Conservation (phyloP, 257 asterid species). For the Nicotiana paniculata region DNA sequence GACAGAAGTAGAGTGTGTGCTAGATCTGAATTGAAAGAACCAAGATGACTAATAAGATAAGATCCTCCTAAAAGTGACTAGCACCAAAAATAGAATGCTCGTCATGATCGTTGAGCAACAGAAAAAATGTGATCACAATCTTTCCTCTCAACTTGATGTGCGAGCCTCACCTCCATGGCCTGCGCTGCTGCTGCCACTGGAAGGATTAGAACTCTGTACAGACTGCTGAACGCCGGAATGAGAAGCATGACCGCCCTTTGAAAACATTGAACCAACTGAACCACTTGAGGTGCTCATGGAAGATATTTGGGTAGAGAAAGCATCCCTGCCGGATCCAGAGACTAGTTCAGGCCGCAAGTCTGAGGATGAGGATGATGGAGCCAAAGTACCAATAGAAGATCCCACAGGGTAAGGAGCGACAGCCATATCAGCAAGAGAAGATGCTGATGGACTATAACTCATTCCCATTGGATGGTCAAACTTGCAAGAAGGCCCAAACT, state of each 20-base stretch:
- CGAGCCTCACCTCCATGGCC: conserved; percentile 42
- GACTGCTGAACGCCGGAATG: conserved; percentile 36
- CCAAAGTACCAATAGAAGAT: conserved; percentile 57
- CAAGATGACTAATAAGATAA: conserved; percentile 27
- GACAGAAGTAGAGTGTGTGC: conserved; percentile 32
- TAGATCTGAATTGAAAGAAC: conserved; percentile 28
- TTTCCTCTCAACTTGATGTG: conserved; percentile 44
- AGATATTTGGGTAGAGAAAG: conserved; percentile 24
- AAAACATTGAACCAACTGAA: conserved; percentile 43
- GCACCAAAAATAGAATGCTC: conserved; percentile 33
- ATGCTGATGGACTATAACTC: conserved; percentile 81
- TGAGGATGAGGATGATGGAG: conserved; percentile 43
- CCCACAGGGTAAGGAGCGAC: conserved; percentile 92
- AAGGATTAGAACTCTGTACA: conserved; percentile 28
- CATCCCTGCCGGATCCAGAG: conserved; percentile 26
- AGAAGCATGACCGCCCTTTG: conserved; percentile 36
- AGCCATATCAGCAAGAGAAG: conserved; percentile 88
- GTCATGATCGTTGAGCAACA: conserved; percentile 11
- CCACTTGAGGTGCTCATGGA: conserved; percentile 20
- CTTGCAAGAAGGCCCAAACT: conserved; percentile 80
- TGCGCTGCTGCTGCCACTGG: conserved; percentile 20
- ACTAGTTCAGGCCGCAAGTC: conserved; percentile 34
- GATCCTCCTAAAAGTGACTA: conserved; percentile 25
- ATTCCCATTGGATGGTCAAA: conserved; percentile 84
- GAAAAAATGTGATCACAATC: conserved; percentile 15